Evolutionary conservation across 2,329 filamentous ascomycete species (phyloP).

Genomic region (Xylariaceae sp.): DNA sequence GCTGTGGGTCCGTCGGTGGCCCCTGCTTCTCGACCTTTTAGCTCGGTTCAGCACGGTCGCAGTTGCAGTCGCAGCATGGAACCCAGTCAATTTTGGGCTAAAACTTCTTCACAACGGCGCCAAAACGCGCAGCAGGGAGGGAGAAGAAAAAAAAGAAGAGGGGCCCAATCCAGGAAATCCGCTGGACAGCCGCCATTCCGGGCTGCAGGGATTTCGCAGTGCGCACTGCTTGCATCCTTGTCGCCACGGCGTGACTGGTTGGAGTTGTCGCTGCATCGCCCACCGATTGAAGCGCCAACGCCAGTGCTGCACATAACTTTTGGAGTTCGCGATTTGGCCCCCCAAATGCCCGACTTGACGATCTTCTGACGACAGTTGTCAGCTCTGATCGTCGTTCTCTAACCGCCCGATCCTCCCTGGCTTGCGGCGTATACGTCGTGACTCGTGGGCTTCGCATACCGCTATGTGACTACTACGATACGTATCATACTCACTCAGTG

Average conservation of each 20-base stretch:
- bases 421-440: background rate
- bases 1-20: background rate
- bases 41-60: background rate
- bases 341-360: background rate
- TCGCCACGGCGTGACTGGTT: constrained; percentile 22
- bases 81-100: background rate
- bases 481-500: no score
- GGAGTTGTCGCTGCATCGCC: constrained; percentile 5
- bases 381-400: background rate
- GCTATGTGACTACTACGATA: no score
- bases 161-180: background rate
- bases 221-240: constrained; percentile 15
- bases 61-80: no score
- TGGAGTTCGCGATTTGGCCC: background rate
- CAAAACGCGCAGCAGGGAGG: background rate
- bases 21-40: background rate
- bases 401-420: background rate
- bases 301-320: background rate
- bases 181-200: background rate
- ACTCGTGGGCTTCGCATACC: no score
- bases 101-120: background rate
- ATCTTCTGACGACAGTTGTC: constrained; percentile 1
- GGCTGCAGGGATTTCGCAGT: background rate
- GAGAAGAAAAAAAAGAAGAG: background rate
- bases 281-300: constrained; percentile 8